phyloP scores from a whole-genome alignment of 2,329 filamentous ascomycete species.

The Alternaria brassicicola region DNA sequence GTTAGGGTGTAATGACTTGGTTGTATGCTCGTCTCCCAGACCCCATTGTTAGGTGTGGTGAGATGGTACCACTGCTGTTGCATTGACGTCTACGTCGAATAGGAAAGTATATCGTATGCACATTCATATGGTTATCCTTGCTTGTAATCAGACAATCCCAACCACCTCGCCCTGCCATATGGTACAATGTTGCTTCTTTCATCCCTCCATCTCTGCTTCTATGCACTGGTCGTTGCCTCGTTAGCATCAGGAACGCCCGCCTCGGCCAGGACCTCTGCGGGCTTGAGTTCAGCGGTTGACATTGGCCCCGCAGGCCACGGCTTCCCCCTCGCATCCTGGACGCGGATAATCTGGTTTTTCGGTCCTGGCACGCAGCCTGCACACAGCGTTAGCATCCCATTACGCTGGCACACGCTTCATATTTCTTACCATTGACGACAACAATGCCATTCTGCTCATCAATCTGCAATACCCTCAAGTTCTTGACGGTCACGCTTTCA shows the following conservation, averaged over 20 bases:
- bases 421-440: conserved; percentile 74
- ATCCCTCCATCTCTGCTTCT: not conserved
- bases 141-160: not conserved
- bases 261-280: conserved; percentile 15
- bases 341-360: conserved; percentile 80
- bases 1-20: not conserved
- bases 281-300: conserved; percentile 30
- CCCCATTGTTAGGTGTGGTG: not conserved
- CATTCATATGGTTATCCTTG: not conserved
- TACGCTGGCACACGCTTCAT: not conserved
- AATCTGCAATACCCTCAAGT: conserved; percentile 85
- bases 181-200: conserved; percentile 7
- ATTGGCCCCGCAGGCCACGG: conserved; percentile 65
- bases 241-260: conserved; percentile 15
- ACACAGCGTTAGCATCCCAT: conserved; percentile 1
- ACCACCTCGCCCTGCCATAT: conserved; percentile 4
- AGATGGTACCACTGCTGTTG: not conserved
- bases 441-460: conserved; percentile 87
- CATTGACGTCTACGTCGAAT: not conserved
- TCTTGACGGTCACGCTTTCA: conserved; percentile 86
- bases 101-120: not conserved
- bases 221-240: conserved; percentile 16
- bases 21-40: not conserved
- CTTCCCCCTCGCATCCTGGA: conserved; percentile 93
- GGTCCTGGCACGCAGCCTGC: conserved; percentile 79